A percentile compares a stretch with the other conserved stretches of the same genome.
phyloP scores from a whole-genome alignment of 2,329 filamentous ascomycete species.

The Ophiostoma piceae region DNA sequence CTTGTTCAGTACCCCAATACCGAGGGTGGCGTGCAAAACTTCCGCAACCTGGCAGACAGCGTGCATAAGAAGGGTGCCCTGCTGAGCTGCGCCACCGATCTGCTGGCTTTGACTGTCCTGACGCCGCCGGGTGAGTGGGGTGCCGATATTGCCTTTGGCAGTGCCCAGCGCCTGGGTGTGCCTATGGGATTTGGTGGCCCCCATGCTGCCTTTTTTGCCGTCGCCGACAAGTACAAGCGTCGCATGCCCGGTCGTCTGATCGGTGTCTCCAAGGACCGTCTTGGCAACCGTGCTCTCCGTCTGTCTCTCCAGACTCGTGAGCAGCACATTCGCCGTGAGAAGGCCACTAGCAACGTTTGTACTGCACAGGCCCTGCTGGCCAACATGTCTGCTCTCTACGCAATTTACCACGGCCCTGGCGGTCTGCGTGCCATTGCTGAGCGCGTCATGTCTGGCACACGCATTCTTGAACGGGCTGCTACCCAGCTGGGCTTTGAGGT shows the following conservation, averaged over 20 bases:
- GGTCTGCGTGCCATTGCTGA: slow-evolving; percentile 81
- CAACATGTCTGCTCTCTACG: slow-evolving; percentile 95
- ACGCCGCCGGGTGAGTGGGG: slow-evolving; percentile 91
- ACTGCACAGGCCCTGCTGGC: slow-evolving; percentile 89
- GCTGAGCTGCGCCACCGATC: slow-evolving; percentile 82
- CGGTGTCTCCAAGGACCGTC: slow-evolving; percentile 83
- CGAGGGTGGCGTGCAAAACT: slow-evolving; percentile 72
- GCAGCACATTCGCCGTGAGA: slow-evolving; percentile 92
- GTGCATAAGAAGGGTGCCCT: slow-evolving; percentile 74
- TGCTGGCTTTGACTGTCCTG: slow-evolving; percentile 78
- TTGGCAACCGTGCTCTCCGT: slow-evolving; percentile 74
- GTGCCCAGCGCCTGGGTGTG: slow-evolving; percentile 84
- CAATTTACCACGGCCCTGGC: slow-evolving; percentile 83
- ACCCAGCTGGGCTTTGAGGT: slow-evolving; percentile 57
- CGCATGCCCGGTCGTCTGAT: slow-evolving; percentile 90
- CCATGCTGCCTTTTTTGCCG: slow-evolving; percentile 95
- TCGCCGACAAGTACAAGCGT: slow-evolving; percentile 83
- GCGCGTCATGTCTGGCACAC: slow-evolving; percentile 65
- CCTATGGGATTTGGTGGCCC: slow-evolving; percentile 89
- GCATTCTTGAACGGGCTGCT: slow-evolving; percentile 62
- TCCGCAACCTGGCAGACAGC: slow-evolving; percentile 64
- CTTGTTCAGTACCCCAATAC: slow-evolving; percentile 95
- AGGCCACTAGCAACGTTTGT: slow-evolving; percentile 96
- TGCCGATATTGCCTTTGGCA: slow-evolving; percentile 91
- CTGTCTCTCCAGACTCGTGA: slow-evolving; percentile 87